Conservation (phyloP, 2,329 filamentous ascomycete genomes). For the Achaetomium macrosporum region DNA sequence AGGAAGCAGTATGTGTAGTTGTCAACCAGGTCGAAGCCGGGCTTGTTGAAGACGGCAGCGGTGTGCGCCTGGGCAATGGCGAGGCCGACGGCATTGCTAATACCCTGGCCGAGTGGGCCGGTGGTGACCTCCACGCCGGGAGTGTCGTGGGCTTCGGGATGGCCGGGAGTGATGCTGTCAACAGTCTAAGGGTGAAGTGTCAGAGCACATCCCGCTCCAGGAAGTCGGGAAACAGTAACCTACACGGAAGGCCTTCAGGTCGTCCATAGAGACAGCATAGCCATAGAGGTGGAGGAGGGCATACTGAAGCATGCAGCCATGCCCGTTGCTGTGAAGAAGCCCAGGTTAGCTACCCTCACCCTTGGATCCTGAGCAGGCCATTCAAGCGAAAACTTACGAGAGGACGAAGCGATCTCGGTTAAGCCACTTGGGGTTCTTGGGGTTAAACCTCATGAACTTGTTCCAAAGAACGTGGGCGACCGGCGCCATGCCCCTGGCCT, state of each 20-base stretch:
- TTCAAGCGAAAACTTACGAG: constrained; percentile 64
- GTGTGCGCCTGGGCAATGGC: constrained; percentile 94
- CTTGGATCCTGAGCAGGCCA: background rate
- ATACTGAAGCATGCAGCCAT: constrained; percentile 99
- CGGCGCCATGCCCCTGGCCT: constrained; percentile 71
- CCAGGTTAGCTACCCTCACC: background rate
- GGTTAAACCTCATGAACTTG: constrained; percentile 99
- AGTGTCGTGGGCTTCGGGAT: constrained; percentile 95
- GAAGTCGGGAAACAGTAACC: constrained; percentile 33
- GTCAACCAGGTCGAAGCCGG: constrained; percentile 81
- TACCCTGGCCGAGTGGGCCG: constrained; percentile 93
- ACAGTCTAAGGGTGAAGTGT: constrained; percentile 35
- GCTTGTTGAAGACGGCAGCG: constrained; percentile 91
- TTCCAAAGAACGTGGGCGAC: constrained; percentile 96
- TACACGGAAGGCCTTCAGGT: constrained; percentile 95
- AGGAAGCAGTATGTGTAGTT: constrained; percentile 98
- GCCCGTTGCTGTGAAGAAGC: constrained; percentile 67
- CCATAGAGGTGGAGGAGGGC: constrained; percentile 94
- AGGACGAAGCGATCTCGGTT: constrained; percentile 99
- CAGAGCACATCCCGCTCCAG: background rate
- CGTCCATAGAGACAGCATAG: constrained; percentile 79
- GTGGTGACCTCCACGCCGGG: constrained; percentile 97
- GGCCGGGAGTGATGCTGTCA: constrained; percentile 81
- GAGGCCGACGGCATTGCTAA: constrained; percentile 94
- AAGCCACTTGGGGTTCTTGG: constrained; percentile 94